phyloP scores from a whole-genome alignment of 331 rosid species.

The Quercus tomentella region DNA sequence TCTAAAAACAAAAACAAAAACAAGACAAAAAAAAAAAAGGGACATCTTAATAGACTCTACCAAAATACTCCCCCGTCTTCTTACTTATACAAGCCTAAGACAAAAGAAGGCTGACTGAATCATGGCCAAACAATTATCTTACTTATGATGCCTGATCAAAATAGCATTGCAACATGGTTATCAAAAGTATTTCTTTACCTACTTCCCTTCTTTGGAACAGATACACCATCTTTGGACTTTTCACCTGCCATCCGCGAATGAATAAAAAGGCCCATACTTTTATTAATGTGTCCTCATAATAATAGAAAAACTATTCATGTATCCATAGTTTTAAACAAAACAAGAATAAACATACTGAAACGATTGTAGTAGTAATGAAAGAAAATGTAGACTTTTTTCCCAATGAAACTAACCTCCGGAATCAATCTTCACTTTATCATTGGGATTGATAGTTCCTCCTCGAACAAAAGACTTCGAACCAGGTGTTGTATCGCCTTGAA shows the following conservation, averaged over 20 bases:
- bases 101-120: constrained; percentile 31
- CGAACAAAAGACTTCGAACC: constrained; percentile 95
- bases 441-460: constrained; percentile 91
- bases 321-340: constrained; percentile 45
- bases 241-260: constrained; percentile 99
- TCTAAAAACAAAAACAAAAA: neutral
- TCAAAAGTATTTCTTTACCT: constrained; percentile 99
- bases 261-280: constrained; percentile 97
- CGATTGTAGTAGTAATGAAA: constrained; percentile 15
- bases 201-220: constrained; percentile 99
- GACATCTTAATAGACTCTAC: neutral
- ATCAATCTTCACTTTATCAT: constrained; percentile 62
- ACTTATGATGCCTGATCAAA: constrained; percentile 52
- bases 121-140: constrained; percentile 28
- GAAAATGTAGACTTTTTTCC: constrained; percentile 15
- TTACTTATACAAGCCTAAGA: constrained; percentile 26
- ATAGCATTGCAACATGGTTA: constrained; percentile 70
- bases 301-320: constrained; percentile 56
- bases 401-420: constrained; percentile 62
- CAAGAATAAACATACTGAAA: constrained; percentile 34
- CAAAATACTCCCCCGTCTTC: neutral
- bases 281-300: constrained; percentile 73
- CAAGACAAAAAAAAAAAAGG: neutral
- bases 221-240: constrained; percentile 99
- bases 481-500: constrained; percentile 88